Percentiles rank a stretch among this genome's conserved stretches.
phyloP scores from a whole-genome alignment of 176 grass and related monocot genomes.

The Metroxylon sagu region DNA sequence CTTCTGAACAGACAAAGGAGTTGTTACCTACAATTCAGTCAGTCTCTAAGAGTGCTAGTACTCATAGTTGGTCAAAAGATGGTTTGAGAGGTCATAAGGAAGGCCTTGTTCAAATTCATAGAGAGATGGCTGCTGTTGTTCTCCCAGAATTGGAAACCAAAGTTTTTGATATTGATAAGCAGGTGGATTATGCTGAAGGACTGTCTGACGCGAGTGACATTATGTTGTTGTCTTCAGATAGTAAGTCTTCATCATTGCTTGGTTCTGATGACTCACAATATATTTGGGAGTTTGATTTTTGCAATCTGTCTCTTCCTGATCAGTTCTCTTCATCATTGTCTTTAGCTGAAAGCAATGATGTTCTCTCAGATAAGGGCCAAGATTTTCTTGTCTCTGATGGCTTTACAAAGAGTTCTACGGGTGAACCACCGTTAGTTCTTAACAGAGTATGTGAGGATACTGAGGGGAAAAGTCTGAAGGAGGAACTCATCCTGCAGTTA shows the following conservation, averaged over 20 bases:
- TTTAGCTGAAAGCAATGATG: neutral
- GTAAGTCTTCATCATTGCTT: conserved; percentile 11
- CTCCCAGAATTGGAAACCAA: neutral
- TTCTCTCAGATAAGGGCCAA: conserved; percentile 9
- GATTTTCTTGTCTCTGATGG: conserved; percentile 3
- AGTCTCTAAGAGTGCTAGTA: too few species aligned
- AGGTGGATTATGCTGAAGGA: neutral
- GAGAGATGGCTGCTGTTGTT: neutral
- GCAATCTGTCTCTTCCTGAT: conserved; percentile 2
- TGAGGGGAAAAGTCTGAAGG: conserved; percentile 10
- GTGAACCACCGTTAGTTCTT: neutral
- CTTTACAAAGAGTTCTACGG: neutral
- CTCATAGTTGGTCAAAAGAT: neutral
- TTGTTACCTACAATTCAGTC: too few species aligned
- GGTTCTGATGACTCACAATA: conserved; percentile 14
- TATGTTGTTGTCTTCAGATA: conserved; percentile 13
- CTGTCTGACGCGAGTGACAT: neutral
- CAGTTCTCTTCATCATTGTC: conserved; percentile 18
- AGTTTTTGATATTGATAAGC: neutral
- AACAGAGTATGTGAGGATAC: neutral
- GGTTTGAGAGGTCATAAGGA: neutral
- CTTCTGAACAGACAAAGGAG: too few species aligned
- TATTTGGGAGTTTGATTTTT: conserved; percentile 3
- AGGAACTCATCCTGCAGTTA: conserved; percentile 1
- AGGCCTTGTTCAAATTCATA: neutral